A percentile compares a stretch with the other conserved stretches of the same genome.
Evolutionary conservation across 1,284 basidiomycete genomes (phyloP).

Genomic region (Ganoderma multipileum): DNA sequence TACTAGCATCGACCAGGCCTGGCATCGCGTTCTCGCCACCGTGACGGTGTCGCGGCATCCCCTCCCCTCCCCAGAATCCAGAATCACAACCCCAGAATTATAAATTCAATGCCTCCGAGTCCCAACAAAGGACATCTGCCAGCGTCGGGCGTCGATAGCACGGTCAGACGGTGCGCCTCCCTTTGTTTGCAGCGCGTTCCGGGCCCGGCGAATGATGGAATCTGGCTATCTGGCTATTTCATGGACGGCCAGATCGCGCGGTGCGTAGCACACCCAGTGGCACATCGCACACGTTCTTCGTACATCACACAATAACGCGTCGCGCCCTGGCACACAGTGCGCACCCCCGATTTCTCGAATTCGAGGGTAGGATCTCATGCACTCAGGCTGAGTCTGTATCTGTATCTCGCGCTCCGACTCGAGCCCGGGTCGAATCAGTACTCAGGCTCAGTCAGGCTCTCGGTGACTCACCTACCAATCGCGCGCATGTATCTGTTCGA

Average conservation of each 20-base stretch:
- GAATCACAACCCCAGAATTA: constrained; percentile 1
- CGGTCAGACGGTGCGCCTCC: not conserved
- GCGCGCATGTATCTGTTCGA: not conserved
- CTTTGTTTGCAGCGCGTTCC: not conserved
- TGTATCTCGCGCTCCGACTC: constrained; percentile 4
- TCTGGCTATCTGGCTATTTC: not conserved
- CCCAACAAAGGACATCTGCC: not conserved
- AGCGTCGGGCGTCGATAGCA: not conserved
- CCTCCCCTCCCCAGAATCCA: not conserved
- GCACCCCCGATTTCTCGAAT: constrained; percentile 10
- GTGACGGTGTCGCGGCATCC: not conserved
- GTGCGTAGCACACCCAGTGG: not conserved
- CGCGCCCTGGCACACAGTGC: not conserved
- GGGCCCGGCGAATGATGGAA: not conserved
- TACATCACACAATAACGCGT: not conserved
- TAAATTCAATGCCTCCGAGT: not conserved
- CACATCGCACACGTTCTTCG: constrained; percentile 1
- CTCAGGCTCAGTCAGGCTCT: no score
- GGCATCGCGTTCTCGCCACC: not conserved
- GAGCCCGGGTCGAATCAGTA: not conserved
- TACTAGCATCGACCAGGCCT: not conserved
- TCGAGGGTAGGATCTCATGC: not conserved
- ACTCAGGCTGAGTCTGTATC: not conserved
- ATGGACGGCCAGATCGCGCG: not conserved
- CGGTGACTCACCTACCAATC: not conserved